Conservation (phyloP, 306 rosid genomes). For the Malus domestica region DNA sequence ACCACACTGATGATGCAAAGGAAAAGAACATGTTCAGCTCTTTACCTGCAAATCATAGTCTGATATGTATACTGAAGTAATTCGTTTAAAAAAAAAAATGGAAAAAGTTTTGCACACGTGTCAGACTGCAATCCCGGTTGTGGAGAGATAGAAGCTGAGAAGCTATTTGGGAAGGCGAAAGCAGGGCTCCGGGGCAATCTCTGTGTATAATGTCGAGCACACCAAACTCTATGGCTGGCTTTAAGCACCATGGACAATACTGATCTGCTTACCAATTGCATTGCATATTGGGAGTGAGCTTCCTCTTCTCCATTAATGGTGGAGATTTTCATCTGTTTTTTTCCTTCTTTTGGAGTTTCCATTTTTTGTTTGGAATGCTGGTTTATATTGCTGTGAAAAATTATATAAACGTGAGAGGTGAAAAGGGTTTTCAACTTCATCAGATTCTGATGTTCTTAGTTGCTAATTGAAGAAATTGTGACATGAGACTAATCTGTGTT, state of each 20-base stretch:
- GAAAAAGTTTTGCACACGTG: neutral
- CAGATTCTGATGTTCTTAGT: neutral
- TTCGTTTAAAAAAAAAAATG: neutral
- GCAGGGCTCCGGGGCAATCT: constrained; percentile 10
- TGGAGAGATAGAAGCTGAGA: constrained; percentile 4
- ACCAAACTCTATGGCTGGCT: constrained; percentile 26
- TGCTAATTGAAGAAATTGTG: neutral
- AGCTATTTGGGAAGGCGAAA: constrained; percentile 20
- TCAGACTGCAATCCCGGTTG: neutral
- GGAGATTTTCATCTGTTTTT: neutral
- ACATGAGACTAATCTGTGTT: neutral
- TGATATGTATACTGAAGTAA: neutral
- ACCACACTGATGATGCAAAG: neutral
- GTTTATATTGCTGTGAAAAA: neutral
- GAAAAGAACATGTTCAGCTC: neutral
- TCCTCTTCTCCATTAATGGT: neutral
- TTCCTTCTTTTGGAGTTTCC: neutral
- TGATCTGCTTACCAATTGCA: constrained; percentile 15
- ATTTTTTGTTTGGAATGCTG: neutral
- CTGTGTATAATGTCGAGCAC: constrained; percentile 17
- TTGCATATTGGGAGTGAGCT: constrained; percentile 5
- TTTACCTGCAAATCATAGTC: neutral
- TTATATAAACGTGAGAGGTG: neutral
- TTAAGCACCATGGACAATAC: constrained; percentile 12
- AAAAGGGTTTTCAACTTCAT: neutral